Base-by-base conservation (phyloP, 2,329 filamentous ascomycete genomes). In the Pyrenophora seminiperda region DNA sequence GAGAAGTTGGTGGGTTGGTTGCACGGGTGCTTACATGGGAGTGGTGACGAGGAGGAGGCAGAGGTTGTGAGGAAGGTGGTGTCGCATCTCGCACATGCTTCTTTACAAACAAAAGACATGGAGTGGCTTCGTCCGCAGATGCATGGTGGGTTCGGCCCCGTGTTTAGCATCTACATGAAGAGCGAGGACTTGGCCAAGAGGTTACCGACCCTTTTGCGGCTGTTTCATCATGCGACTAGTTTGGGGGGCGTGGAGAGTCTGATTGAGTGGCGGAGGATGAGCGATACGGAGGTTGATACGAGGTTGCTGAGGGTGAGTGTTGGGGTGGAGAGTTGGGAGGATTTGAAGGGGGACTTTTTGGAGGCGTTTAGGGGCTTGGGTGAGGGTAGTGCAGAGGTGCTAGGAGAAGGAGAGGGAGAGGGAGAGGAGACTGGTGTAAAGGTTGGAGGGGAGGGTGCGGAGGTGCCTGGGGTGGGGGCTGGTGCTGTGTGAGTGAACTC, bases 181-280 rank as follows among this genome's bases (percentile, higher is more conserved):
- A 76, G 81, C 2, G 78, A 82, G 53, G 75, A 78, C 1, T 68
- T 82, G 42, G 92, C 94, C 3, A 83, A 80, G 58, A 73, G 77
- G 22, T 74, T 99, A 56, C 94, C 94, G 3, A 89, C 87, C 66
- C 89, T 89, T 72, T 75, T 97, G 70, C 70, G 79, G 2, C 81
- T 96, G 36, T 97, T 97, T 77, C 90, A 96, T 63, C 94, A 99
- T 74, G 94, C 94, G 5, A 99, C 94, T 2, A 95, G 90, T 72
- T 75, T 97, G 20, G 94, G 94, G 2, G 93, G 94, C 4, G 91
- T 97, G 7, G 94, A 97, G 81, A 94, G 90, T 67, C 75, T 97
- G 77, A 92, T 99, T 62, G 94, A 99, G 81, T 99, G 94, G 94
- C 81, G 94, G 51, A 84, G 88, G 39, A 94, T 99, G 90, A 87